Evolutionary conservation across 306 rosid species (phyloP).

Genomic region (Acacia acuminata): DNA sequence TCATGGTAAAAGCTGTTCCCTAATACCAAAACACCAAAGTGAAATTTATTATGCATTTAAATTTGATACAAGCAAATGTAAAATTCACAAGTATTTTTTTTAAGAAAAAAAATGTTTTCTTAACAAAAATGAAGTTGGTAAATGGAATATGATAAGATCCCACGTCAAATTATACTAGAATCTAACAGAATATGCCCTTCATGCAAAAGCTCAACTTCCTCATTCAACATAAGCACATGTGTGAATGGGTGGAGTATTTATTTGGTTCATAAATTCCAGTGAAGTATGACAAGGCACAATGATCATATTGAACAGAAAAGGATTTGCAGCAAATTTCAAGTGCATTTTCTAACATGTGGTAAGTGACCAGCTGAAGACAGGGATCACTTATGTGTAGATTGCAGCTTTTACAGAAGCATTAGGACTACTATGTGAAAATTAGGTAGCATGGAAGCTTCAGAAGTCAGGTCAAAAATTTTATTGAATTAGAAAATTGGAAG

Average conservation of each 20-base stretch:
- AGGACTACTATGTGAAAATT: neutral
- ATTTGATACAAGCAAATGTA: neutral
- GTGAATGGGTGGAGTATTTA: neutral
- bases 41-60: conserved; percentile 25
- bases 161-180: too few relatives aligned
- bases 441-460: neutral
- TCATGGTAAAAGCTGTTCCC: conserved; percentile 97
- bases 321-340: neutral
- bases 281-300: conserved; percentile 19
- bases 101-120: neutral
- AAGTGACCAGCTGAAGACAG: conserved; percentile 19
- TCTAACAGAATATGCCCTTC: neutral
- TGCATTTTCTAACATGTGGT: conserved; percentile 5
- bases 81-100: neutral
- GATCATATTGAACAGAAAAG: conserved; percentile 21
- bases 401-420: conserved; percentile 9
- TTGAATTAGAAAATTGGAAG: neutral
- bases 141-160: neutral
- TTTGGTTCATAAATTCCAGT: neutral
- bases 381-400: neutral
- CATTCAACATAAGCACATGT: neutral
- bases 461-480: neutral
- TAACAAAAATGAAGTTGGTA: neutral
- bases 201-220: neutral
- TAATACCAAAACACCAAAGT: conserved; percentile 40